Base-by-base conservation (phyloP, 495 filamentous ascomycete genomes). In the Parmelia sp. region DNA sequence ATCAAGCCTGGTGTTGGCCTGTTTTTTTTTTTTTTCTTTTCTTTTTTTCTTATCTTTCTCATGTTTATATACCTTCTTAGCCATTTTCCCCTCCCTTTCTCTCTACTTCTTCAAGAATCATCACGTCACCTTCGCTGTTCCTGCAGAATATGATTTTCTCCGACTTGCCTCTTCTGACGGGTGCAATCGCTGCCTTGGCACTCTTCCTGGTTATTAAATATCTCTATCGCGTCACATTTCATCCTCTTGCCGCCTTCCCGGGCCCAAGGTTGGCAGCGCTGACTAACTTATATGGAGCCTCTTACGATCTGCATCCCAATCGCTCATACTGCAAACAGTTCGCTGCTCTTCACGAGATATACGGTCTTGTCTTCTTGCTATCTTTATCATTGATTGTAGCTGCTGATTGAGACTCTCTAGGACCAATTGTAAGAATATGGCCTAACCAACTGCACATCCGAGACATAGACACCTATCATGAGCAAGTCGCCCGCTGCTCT, bases 261-360 rank as follows among this genome's bases (percentile, higher is more conserved):
- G 68, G 68, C 29, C 68, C 68, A 12, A 36, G 25, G 10, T 15
- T 65, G 11, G 61, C 66, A 37, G 49, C 35, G 19, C 29, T 53
- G 9, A 69, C 67, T n/a, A 58, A 33, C 17, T 51, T 61, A 25
- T 69, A 66, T 60, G 68, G 66, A 51, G 68, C 58, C 9, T 70
- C 15, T 10, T n/a, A 33, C 29, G 51, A 55, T 17, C 21, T 55
- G 14, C 27, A 2, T 3, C 15, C 51, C 17, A 6, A 55, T n/a
- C 27, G 17, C 17, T 55, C 51, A 9, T 55, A 55, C 27, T 29
- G 25, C 27, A 53, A 53, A 31, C 25, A 31, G 4, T 31, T 53
- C 1, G 23, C 49, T 29, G 49, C 11, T 55, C 29, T 55, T 21
- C 51, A 55, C 51, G 51, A 33, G 15, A 55, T 0, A 55, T 33